Percentiles rank a stretch among this genome's conserved stretches.
These are phyloP conservation scores for Atkinsonella texensis DNA, from an alignment of 2,329 filamentous ascomycete species.

Conservation along the genomic window DNA sequence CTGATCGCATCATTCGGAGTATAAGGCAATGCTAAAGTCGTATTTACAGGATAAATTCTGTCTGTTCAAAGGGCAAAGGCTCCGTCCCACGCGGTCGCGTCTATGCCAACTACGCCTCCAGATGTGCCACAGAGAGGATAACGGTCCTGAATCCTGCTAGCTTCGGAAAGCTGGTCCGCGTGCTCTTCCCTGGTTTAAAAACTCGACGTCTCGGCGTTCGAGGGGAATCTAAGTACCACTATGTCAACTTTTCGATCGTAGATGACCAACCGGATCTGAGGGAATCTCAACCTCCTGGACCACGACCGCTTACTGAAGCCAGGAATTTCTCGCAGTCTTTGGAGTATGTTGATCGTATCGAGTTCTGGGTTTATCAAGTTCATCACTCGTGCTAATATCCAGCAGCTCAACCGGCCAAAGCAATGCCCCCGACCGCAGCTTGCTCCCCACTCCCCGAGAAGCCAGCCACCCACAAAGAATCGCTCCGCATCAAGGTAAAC, in stretches of 20 bases:
- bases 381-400: slow-evolving; percentile 10
- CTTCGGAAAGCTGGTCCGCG: slow-evolving; percentile 92
- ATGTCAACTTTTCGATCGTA: slow-evolving; percentile 54
- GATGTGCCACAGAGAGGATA: slow-evolving; percentile 85
- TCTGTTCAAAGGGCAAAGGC: slow-evolving; percentile 62
- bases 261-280: slow-evolving; percentile 42
- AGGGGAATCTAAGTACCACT: slow-evolving; percentile 98
- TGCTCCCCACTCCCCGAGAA: slow-evolving; percentile 18
- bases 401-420: slow-evolving; percentile 20
- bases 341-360: slow-evolving; percentile 27
- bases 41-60: slow-evolving; percentile 52
- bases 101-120: slow-evolving; percentile 88
- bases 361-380: neutral
- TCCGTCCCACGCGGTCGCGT: slow-evolving; percentile 89
- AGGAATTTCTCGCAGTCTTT: slow-evolving; percentile 35
- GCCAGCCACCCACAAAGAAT: slow-evolving; percentile 12
- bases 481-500: slow-evolving; percentile 5
- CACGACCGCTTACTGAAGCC: slow-evolving; percentile 37
- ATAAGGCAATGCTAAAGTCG: slow-evolving; percentile 1
- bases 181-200: slow-evolving; percentile 90
- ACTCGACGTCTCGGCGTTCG: slow-evolving; percentile 84
- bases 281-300: slow-evolving; percentile 32
- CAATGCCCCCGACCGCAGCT: slow-evolving; percentile 14
- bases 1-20: neutral
- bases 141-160: slow-evolving; percentile 93